These are phyloP conservation scores for Clavispora phyllophila DNA, from an alignment of 805 yeast genomes.

Conservation along the genomic window DNA sequence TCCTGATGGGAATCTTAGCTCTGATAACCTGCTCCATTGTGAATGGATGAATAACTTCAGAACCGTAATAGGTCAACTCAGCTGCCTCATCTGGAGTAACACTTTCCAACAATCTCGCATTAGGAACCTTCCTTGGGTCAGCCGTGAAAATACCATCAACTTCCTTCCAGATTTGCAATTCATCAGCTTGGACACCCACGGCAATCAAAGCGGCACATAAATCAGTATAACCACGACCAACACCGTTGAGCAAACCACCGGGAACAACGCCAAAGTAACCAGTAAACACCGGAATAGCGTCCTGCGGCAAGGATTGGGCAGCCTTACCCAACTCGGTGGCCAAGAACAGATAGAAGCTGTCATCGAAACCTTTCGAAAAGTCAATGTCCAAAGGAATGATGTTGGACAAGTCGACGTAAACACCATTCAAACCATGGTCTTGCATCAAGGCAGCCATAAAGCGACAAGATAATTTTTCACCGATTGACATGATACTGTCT, in stretches of 20 bases:
- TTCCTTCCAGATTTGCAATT: slow-evolving; percentile 97
- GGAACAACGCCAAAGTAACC: slow-evolving; percentile 97
- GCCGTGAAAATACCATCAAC: slow-evolving; percentile 99
- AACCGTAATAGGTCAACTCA: slow-evolving; percentile 94
- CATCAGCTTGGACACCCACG: slow-evolving; percentile 88
- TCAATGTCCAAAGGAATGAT: slow-evolving; percentile 63
- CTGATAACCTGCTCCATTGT: slow-evolving; percentile 98
- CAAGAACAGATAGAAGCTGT: slow-evolving; percentile 54
- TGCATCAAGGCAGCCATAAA: slow-evolving; percentile 83
- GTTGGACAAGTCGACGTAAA: slow-evolving; percentile 72
- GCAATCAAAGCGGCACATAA: slow-evolving; percentile 95
- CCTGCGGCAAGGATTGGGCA: slow-evolving; percentile 37
- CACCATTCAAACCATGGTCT: slow-evolving; percentile 74
- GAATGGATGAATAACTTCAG: slow-evolving; percentile 97
- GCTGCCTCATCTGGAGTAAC: slow-evolving; percentile 99
- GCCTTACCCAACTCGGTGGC: slow-evolving; percentile 48
- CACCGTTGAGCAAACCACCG: slow-evolving; percentile 87
- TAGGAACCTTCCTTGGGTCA: slow-evolving; percentile 92
- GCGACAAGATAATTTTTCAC: slow-evolving; percentile 87
- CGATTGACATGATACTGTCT: slow-evolving; percentile 87
- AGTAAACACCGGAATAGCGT: slow-evolving; percentile 80
- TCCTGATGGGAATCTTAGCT: slow-evolving; percentile 93
- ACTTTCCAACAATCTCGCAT: slow-evolving; percentile 75
- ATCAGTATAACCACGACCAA: slow-evolving; percentile 97
- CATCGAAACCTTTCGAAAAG: slow-evolving; percentile 58